Base-by-base conservation (phyloP, 2,329 filamentous ascomycete species). In the Geosmithia putterillii region DNA sequence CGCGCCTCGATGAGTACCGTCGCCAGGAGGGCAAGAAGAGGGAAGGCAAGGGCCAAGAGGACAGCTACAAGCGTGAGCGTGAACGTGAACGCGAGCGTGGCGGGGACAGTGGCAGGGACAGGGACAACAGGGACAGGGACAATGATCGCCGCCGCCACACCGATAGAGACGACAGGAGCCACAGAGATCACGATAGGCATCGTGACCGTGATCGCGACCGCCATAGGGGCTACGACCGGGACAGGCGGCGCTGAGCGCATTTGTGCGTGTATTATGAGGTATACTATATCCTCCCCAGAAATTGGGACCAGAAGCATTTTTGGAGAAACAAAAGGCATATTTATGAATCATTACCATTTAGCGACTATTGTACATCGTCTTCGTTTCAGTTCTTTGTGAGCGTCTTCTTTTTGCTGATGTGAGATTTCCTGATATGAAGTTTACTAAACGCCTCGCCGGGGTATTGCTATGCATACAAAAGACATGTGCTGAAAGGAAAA, bases 1-100 rank as follows among this genome's bases (percentile, higher is more conserved):
- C 69, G 12, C 62, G 68, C 37, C 55, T 77, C 12, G 63, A 71
- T 20, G 71, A 76, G 41, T 76, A 76, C 46, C 60, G 62, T 21
- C 59, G 59, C 5, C 67, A 65, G 44, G 61, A 66, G 49, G 64
- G 60, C 32, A 65, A 63, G 47, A 60, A 64, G 40, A 71, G 65
- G 47, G 67, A 71, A 45, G 57, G 58, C 36, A 57, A 62, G 43
- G 57, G 62, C 39, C 50, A 61, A 4, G 64, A 68, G 23, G 62
- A 67, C 39, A 65, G 64, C 50, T 71, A 74, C 48, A 73, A 71
- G 51, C 57, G 60, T 19, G 67, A 71, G 9, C 54, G 63, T 18
- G 67, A 70, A 22, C 55, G 62, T 22, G 63, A 66, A 54, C 50
- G 55, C 43, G 46, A 53, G 34, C 23, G 45, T 10, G 43, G 49